A percentile compares a stretch with the other conserved stretches of the same genome.
These are phyloP conservation scores for Globisporangium cylindrosporum DNA, from an alignment of 352 stramenopile species.

Conservation along the genomic window DNA sequence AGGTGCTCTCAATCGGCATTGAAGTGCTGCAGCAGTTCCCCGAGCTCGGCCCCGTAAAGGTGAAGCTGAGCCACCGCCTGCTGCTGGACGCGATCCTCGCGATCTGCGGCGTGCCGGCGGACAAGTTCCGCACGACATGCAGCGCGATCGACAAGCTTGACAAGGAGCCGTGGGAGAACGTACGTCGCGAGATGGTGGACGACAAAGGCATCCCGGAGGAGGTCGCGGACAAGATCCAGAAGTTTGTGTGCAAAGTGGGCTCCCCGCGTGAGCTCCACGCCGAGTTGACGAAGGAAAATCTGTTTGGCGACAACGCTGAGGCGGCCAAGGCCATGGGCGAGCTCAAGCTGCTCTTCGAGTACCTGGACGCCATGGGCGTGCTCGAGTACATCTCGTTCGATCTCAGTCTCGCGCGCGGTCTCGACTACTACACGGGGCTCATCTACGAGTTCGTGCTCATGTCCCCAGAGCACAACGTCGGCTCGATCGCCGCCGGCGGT, in stretches of 20 bases:
- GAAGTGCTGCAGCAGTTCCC: conserved; percentile 89
- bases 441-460: conserved; percentile 99
- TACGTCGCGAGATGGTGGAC: conserved; percentile 94
- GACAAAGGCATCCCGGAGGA: conserved; percentile 93
- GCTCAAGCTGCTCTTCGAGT: conserved; percentile 95
- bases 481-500: conserved; percentile 96
- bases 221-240: conserved; percentile 93
- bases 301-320: conserved; percentile 90
- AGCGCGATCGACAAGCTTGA: conserved; percentile 99
- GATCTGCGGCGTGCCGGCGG: conserved; percentile 94
- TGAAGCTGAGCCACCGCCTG: conserved; percentile 98
- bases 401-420: conserved; percentile 93
- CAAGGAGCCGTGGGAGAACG: conserved; percentile 94
- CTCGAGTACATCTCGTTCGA: conserved; percentile 95
- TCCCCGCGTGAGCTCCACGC: conserved; percentile 84
- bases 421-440: conserved; percentile 99
- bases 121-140: conserved; percentile 98
- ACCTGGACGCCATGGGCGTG: conserved; percentile 96
- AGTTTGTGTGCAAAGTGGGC: conserved; percentile 92
- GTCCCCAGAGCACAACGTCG: conserved; percentile 88
- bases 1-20: conserved; percentile 95
- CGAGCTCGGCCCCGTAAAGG: conserved; percentile 89
- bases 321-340: conserved; percentile 89
- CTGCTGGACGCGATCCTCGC: conserved; percentile 97
- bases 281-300: conserved; percentile 64